Percentiles rank a stretch among this genome's conserved stretches.
These are phyloP conservation scores for Gamarada debralockiae DNA, from an alignment of 495 filamentous ascomycete species.

Conservation along the genomic window DNA sequence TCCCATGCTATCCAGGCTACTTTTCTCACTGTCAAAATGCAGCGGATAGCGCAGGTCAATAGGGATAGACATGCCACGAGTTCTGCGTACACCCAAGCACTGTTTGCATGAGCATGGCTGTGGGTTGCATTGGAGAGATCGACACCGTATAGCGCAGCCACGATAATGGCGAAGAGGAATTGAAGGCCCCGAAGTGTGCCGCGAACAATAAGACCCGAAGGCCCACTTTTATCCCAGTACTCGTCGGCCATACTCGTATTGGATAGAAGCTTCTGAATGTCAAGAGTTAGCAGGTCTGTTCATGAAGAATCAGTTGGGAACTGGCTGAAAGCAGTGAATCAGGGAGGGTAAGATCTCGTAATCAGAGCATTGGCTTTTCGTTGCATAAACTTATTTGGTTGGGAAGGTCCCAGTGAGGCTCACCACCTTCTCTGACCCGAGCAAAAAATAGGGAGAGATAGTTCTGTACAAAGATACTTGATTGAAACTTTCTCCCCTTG, in stretches of 20 bases:
- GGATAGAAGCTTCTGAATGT: too few relatives aligned
- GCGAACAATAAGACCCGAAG: background rate
- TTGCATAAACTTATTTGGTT: too few relatives aligned
- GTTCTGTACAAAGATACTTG: too few relatives aligned
- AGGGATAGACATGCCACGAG: conserved; percentile 26
- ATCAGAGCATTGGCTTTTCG: too few relatives aligned
- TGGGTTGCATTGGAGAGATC: conserved; percentile 20
- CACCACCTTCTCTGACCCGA: too few relatives aligned
- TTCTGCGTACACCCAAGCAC: conserved; percentile 31
- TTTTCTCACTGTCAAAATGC: conserved; percentile 24
- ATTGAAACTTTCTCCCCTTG: too few relatives aligned
- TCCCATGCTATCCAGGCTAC: conserved; percentile 32
- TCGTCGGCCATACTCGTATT: background rate
- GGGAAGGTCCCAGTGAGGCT: too few relatives aligned
- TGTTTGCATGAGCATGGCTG: conserved; percentile 18
- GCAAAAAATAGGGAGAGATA: too few relatives aligned
- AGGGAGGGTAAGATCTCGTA: too few relatives aligned
- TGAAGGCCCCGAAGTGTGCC: conserved; percentile 20
- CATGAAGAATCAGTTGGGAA: too few relatives aligned
- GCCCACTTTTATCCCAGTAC: conserved; percentile 3
- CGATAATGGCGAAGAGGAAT: conserved; percentile 31
- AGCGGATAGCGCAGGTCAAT: conserved; percentile 30
- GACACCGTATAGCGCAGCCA: conserved; percentile 32
- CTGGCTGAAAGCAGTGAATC: too few relatives aligned
- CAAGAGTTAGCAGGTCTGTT: too few relatives aligned